phyloP scores from a whole-genome alignment of 2,329 filamentous ascomycete genomes.

The Davidsoniella virescens region DNA sequence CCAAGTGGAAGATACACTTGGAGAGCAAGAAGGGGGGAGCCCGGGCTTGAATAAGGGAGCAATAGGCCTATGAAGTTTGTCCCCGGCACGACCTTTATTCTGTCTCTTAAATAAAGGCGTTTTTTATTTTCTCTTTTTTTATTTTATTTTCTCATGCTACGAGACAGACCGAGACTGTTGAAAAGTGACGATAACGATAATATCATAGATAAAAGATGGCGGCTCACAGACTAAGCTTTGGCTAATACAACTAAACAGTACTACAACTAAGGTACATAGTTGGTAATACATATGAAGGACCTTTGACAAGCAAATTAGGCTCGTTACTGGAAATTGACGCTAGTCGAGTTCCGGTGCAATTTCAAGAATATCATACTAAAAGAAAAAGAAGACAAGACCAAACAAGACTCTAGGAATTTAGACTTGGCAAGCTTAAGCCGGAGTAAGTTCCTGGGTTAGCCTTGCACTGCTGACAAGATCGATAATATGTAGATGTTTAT shows the following conservation, averaged over 20 bases:
- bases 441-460: too few relatives aligned
- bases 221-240: neutral
- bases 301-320: neutral
- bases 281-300: neutral
- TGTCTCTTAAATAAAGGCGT: neutral
- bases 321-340: neutral
- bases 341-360: neutral
- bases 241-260: neutral
- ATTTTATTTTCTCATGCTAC: too few relatives aligned
- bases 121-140: neutral
- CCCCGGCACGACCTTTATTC: neutral
- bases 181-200: neutral
- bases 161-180: neutral
- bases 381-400: neutral
- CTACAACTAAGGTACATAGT: neutral
- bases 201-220: neutral
- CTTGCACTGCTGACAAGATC: too few relatives aligned
- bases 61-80: neutral
- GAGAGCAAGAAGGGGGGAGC: neutral
- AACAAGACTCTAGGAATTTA: neutral
- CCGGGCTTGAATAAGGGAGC: neutral
- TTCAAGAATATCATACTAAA: constrained; percentile 18
- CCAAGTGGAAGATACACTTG: neutral
- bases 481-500: too few relatives aligned
- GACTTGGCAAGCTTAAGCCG: neutral